Conservation (phyloP, 106 monocot genomes). For the Xerophyta viscosa region DNA sequence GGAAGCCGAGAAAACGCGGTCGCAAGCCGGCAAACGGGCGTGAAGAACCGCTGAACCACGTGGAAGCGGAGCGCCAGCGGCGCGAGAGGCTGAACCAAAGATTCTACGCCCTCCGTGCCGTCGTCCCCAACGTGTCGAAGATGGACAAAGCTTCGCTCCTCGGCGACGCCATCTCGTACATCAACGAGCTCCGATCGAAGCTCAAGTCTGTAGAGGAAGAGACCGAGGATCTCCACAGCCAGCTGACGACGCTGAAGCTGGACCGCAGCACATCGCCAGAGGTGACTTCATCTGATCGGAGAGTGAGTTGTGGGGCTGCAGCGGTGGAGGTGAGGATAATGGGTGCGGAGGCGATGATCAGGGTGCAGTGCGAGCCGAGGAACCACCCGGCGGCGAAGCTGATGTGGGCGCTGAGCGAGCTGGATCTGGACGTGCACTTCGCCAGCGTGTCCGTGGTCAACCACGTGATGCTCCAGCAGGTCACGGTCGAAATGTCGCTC, state of each 20-base stretch:
- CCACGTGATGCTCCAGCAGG: slow-evolving; percentile 76
- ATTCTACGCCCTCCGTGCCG: slow-evolving; percentile 89
- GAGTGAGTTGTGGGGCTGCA: neutral
- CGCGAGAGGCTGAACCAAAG: slow-evolving; percentile 93
- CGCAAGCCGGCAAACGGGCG: slow-evolving; percentile 87
- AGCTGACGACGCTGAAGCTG: slow-evolving; percentile 17
- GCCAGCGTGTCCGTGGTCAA: slow-evolving; percentile 62
- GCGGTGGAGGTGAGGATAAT: slow-evolving; percentile 61
- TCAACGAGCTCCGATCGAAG: slow-evolving; percentile 59
- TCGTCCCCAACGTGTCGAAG: slow-evolving; percentile 92
- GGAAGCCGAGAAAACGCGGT: slow-evolving; percentile 66
- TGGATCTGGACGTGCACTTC: slow-evolving; percentile 55
- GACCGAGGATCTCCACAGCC: neutral
- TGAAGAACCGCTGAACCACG: slow-evolving; percentile 85
- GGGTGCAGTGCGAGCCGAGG: slow-evolving; percentile 35
- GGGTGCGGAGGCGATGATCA: slow-evolving; percentile 52
- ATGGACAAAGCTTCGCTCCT: slow-evolving; percentile 96
- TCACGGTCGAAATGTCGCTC: slow-evolving; percentile 46
- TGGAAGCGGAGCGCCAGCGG: slow-evolving; percentile 84
- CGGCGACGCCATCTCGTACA: slow-evolving; percentile 80
- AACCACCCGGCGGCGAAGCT: slow-evolving; percentile 61
- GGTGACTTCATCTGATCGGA: no score
- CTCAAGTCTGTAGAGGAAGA: slow-evolving; percentile 23
- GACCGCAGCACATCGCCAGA: no score
- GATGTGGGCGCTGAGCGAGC: slow-evolving; percentile 42